A percentile compares a stretch with the other conserved stretches of the same genome.
Evolutionary conservation across 2,329 filamentous ascomycete genomes (phyloP).

Genomic region (Aspergillus calidoustus): DNA sequence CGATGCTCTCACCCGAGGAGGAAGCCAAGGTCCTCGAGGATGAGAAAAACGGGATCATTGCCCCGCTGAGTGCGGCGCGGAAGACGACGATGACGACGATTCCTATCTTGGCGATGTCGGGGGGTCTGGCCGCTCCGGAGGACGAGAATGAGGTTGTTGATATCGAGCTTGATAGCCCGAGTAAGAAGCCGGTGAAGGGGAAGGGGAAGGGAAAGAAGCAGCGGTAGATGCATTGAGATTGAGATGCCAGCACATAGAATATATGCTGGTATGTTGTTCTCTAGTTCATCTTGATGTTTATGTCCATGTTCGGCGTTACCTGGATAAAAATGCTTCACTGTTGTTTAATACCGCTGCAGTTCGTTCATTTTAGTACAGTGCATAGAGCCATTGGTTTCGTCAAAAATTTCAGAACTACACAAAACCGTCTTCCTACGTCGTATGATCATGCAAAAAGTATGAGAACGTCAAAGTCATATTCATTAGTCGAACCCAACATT

Average conservation of each 20-base stretch:
- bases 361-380: not conserved
- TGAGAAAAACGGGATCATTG: conserved; percentile 47
- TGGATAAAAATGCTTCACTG: conserved; percentile 25
- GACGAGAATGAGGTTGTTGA: not conserved
- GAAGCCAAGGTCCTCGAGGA: conserved; percentile 65
- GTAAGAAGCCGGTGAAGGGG: conserved; percentile 13
- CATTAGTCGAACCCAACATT: not conserved
- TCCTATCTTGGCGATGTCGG: conserved; percentile 15
- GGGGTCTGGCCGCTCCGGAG: conserved; percentile 1
- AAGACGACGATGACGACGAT: conserved; percentile 19
- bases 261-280: conserved; percentile 14
- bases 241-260: conserved; percentile 6
- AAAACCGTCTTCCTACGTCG: not conserved
- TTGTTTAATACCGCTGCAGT: not conserved
- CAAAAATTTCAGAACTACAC: not conserved
- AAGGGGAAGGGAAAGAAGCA: not conserved
- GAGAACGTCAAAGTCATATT: not conserved
- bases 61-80: conserved; percentile 25
- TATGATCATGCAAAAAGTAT: not conserved
- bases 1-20: conserved; percentile 72
- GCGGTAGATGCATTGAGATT: not conserved
- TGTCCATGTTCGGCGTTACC: conserved; percentile 29
- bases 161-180: conserved; percentile 9
- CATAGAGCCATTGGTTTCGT: not conserved
- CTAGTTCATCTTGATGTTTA: conserved; percentile 9